phyloP scores from a whole-genome alignment of 2,329 filamentous ascomycete species.

The Penicillium crustosum region DNA sequence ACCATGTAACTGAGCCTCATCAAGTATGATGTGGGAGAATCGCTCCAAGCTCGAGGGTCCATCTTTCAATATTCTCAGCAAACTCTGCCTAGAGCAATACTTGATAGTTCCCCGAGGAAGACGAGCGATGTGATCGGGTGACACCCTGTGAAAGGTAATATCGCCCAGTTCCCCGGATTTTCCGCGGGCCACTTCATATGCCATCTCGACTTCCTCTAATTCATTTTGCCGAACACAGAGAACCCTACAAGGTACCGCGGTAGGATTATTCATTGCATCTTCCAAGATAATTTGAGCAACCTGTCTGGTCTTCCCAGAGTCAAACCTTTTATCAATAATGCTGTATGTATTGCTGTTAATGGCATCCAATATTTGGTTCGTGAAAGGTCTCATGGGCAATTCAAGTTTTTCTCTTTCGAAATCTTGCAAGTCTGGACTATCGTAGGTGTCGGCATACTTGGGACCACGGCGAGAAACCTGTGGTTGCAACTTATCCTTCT shows the following conservation, averaged over 20 bases:
- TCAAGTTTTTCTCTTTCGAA: neutral
- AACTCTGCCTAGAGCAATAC: conserved; percentile 53
- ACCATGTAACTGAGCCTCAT: conserved; percentile 54
- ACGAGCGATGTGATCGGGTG: conserved; percentile 38
- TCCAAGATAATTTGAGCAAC: conserved; percentile 56
- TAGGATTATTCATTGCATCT: conserved; percentile 42
- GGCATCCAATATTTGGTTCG: conserved; percentile 38
- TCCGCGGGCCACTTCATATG: conserved; percentile 49
- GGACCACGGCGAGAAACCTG: neutral
- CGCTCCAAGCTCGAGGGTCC: conserved; percentile 39
- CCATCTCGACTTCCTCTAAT: conserved; percentile 52
- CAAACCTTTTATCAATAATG: conserved; percentile 49
- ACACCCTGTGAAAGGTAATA: conserved; percentile 50
- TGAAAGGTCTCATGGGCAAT: conserved; percentile 45
- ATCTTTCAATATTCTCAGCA: conserved; percentile 48
- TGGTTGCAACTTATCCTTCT: neutral
- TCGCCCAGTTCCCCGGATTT: conserved; percentile 43
- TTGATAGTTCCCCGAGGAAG: conserved; percentile 43
- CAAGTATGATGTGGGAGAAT: conserved; percentile 51
- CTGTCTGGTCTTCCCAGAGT: conserved; percentile 52
- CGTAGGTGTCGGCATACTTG: too few relatives aligned
- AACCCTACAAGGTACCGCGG: conserved; percentile 49
- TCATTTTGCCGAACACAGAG: conserved; percentile 52
- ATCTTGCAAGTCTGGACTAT: neutral
- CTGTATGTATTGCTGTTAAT: conserved; percentile 45